A percentile compares a stretch with the other conserved stretches of the same genome.
Conservation (phyloP, 1,139 yeast species). For the Protomyces inundatus region DNA sequence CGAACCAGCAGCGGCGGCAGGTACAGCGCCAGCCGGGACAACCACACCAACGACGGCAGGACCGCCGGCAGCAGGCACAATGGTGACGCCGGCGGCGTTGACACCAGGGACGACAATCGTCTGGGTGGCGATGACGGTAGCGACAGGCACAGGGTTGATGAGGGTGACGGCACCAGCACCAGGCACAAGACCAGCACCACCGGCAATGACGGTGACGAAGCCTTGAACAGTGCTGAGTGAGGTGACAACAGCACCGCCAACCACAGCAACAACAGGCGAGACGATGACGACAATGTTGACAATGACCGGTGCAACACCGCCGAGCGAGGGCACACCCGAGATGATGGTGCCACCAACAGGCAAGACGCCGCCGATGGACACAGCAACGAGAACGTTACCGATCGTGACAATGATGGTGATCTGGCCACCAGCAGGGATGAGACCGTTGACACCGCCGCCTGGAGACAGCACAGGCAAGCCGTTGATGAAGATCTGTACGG, state of each 20-base stretch:
- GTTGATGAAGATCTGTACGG: neutral
- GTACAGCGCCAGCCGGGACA: neutral
- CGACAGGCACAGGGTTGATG: neutral
- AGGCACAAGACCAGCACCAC: neutral
- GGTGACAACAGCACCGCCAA: neutral
- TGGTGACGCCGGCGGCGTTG: neutral
- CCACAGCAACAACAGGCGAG: neutral
- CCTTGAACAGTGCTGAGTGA: neutral
- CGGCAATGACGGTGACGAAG: neutral
- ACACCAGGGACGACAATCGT: neutral
- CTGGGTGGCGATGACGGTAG: neutral
- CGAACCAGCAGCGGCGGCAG: neutral
- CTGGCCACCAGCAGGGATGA: neutral
- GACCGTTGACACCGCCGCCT: neutral
- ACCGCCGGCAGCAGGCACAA: neutral
- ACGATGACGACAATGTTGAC: neutral
- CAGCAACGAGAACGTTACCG: neutral
- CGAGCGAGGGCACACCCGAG: neutral
- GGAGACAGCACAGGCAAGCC: neutral
- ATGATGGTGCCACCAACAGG: neutral
- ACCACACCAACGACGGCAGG: neutral
- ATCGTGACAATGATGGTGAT: neutral
- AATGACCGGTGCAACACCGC: neutral
- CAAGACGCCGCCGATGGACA: neutral
- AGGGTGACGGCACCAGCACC: neutral